Percentiles rank a stretch among this genome's conserved stretches.
Conservation (phyloP, 129 eudicot genomes). For the Helianthus annuus region DNA sequence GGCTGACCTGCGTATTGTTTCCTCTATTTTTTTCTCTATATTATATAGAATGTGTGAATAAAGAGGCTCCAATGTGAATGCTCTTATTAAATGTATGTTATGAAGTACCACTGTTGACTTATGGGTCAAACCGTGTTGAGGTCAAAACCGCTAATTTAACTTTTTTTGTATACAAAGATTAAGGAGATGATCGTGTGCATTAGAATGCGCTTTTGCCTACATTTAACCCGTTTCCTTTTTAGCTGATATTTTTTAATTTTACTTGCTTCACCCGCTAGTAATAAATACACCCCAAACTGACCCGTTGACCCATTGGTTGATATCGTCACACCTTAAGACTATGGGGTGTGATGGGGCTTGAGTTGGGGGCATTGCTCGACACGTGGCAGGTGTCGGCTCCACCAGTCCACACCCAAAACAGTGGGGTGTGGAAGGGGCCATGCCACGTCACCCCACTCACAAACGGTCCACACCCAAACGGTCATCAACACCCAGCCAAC, state of each 20-base stretch:
- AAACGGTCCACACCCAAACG: too few relatives aligned
- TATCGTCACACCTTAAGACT: neutral
- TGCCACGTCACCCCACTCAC: too few relatives aligned
- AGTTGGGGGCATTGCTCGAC: too few relatives aligned
- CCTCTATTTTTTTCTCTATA: too few relatives aligned
- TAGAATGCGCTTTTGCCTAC: neutral
- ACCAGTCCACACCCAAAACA: too few relatives aligned
- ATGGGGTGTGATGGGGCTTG: too few relatives aligned
- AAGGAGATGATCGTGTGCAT: conserved; percentile 8
- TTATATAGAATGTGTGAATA: too few relatives aligned
- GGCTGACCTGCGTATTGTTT: neutral
- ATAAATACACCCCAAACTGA: neutral
- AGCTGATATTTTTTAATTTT: neutral
- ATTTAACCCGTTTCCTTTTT: neutral
- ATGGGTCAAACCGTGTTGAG: neutral
- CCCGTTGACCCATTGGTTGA: conserved; percentile 11
- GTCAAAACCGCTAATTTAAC: neutral
- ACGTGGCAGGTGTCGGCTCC: too few relatives aligned
- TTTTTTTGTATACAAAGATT: neutral
- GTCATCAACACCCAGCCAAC: too few relatives aligned
- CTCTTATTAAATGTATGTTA: neutral
- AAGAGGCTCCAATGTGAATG: too few relatives aligned
- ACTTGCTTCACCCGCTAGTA: neutral
- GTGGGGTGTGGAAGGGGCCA: too few relatives aligned
- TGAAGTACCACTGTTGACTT: neutral